These are phyloP conservation scores for Diplodia mutila DNA, from an alignment of 2,329 filamentous ascomycete species.

Conservation along the genomic window DNA sequence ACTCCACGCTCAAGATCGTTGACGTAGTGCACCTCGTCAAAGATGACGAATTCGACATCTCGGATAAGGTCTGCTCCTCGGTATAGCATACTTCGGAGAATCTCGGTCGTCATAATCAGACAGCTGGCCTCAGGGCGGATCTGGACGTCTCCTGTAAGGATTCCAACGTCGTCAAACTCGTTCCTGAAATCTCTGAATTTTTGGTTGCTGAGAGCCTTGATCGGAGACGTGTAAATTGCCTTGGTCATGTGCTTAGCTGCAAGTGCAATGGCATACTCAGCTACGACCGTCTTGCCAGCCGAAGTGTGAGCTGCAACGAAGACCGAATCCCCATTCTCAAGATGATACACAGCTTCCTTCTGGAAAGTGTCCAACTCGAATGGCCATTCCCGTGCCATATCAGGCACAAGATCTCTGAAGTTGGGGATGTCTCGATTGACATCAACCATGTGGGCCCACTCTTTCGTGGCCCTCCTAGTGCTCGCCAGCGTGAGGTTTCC, in stretches of 20 bases:
- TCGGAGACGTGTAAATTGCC: conserved; percentile 97
- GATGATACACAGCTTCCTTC: conserved; percentile 96
- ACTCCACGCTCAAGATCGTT: conserved; percentile 95
- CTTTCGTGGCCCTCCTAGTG: conserved; percentile 73
- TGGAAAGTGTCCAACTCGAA: conserved; percentile 98
- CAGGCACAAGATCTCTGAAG: conserved; percentile 87
- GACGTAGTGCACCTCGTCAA: conserved; percentile 98
- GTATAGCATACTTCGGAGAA: conserved; percentile 97
- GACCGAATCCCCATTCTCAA: conserved; percentile 94
- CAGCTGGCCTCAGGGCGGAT: conserved; percentile 98
- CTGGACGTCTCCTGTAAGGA: conserved; percentile 95
- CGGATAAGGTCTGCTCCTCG: conserved; percentile 92
- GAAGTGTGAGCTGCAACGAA: conserved; percentile 98
- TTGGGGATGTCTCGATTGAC: conserved; percentile 92
- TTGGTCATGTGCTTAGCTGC: conserved; percentile 99
- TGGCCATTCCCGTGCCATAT: conserved; percentile 95
- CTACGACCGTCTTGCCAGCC: conserved; percentile 96
- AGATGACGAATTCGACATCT: conserved; percentile 98
- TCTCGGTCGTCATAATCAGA: conserved; percentile 99
- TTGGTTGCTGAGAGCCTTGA: conserved; percentile 97
- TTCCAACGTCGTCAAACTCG: conserved; percentile 93
- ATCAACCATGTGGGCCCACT: conserved; percentile 99
- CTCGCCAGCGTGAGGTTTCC: conserved; percentile 73
- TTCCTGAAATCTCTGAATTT: conserved; percentile 95
- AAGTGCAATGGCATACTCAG: conserved; percentile 95